Percentiles rank a stretch among this genome's conserved stretches.
Evolutionary conservation across 352 stramenopile species (phyloP).

Genomic region (Phytopythium cucurbitacearum): DNA sequence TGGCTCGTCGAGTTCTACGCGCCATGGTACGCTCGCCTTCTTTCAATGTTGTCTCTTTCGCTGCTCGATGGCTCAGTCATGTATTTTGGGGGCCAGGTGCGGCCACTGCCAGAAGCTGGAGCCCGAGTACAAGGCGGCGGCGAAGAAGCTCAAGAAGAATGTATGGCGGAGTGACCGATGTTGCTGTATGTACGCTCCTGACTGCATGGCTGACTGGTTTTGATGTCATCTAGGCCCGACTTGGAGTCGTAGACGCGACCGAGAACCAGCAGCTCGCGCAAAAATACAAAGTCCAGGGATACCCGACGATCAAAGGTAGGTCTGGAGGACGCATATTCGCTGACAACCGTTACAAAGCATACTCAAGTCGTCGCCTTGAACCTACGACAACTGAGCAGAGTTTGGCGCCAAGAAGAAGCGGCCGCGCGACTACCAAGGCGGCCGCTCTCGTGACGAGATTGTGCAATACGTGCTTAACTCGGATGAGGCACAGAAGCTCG

Average conservation of each 20-base stretch:
- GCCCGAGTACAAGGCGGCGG: constrained; percentile 85
- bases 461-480: constrained; percentile 72
- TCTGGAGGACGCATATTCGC: too few species aligned
- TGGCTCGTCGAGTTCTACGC: constrained; percentile 94
- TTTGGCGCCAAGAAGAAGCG: constrained; percentile 83
- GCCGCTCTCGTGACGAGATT: constrained; percentile 56
- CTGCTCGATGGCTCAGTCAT: neutral
- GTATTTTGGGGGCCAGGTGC: constrained; percentile 38
- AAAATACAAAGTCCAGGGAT: constrained; percentile 75
- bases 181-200: neutral
- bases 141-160: constrained; percentile 81
- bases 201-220: constrained; percentile 4
- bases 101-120: constrained; percentile 90
- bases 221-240: constrained; percentile 35
- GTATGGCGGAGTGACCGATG: constrained; percentile 15
- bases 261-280: constrained; percentile 56
- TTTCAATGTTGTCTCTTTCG: constrained; percentile 1
- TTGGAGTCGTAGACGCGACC: constrained; percentile 67
- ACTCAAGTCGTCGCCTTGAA: neutral
- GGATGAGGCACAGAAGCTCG: constrained; percentile 61
- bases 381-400: constrained; percentile 17
- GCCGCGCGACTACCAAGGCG: constrained; percentile 63
- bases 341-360: neutral
- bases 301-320: constrained; percentile 74
- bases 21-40: constrained; percentile 55